Evolutionary conservation across 345 rosid genomes (phyloP), one percentile per base, ranked within the genome.

Genomic region (Laguncularia racemosa): DNA sequence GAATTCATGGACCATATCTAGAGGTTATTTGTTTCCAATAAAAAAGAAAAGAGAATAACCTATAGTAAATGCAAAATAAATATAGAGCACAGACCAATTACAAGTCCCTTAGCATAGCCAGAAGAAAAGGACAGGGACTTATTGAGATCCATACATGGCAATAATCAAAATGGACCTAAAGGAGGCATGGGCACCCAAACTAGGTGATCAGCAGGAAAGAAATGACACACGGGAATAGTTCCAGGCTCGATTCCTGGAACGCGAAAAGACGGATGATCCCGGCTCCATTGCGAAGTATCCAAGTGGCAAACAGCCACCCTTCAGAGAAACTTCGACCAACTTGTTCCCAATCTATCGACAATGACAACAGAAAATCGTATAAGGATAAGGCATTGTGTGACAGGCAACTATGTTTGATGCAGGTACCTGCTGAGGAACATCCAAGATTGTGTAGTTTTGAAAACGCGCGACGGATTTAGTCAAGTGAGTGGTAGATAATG

Each of bases 241-340:
- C 84, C 81, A 0, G 82, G 84, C 48, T 68, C 26, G 19, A 61
- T 46, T 49, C 72, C 65, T 21, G 74, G 55, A 15, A 74, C 60
- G 2, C 48, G 62, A 55, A 82, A 77, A 9, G 82, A 65, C 14
- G 59, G 57, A 50, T 77, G 80, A 16, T 69, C 33, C 1, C 3
- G 68, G 47, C 17, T 55, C 82, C 84, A 79, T 19, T 70, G 67
- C 16, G 84, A 68, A 1, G 84, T 74, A 46, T 82, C 82, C 78
- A 73, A 61, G 64, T 82, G 88, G 21, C 82, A 79, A 18, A 77
- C 75, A 4, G 75, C 73, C 20, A 13, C 81, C 79, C 0, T 17
- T 65, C 45, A 77, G 38, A 2, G 56, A 57, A 17, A 77, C 73
- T 59, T 46, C 14, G 17, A 82, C 73, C 45, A 72, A 67, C 43